Conservation (phyloP, 2,329 filamentous ascomycete species). For the Lasiodiplodia sp. region DNA sequence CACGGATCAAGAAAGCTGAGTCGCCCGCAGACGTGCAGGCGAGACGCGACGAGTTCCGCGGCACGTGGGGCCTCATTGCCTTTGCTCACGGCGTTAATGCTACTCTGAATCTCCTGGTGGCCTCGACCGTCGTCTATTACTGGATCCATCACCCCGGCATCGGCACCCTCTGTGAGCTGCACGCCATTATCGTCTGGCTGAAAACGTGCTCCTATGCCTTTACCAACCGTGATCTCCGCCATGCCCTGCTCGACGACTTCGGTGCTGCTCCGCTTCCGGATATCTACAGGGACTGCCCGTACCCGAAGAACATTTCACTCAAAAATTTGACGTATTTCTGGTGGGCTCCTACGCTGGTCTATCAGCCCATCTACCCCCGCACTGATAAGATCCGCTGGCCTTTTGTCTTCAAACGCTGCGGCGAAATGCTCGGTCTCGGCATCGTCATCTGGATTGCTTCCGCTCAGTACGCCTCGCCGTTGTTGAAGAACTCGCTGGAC, state of each 20-base stretch:
- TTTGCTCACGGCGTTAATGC: constrained; percentile 85
- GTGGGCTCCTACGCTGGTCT: constrained; percentile 96
- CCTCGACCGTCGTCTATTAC: constrained; percentile 87
- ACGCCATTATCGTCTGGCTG: constrained; percentile 94
- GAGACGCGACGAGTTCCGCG: constrained; percentile 68
- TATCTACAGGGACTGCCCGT: constrained; percentile 83
- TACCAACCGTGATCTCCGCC: constrained; percentile 92
- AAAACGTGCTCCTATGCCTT: constrained; percentile 96
- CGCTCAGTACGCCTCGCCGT: constrained; percentile 91
- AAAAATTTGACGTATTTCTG: constrained; percentile 92
- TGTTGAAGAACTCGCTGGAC: constrained; percentile 86
- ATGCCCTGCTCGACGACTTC: constrained; percentile 77
- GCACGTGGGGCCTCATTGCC: constrained; percentile 81
- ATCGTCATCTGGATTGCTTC: constrained; percentile 95
- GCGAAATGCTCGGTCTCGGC: constrained; percentile 77
- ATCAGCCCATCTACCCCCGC: constrained; percentile 95
- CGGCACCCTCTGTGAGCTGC: constrained; percentile 86
- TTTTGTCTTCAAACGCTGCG: constrained; percentile 83
- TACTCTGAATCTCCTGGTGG: constrained; percentile 78
- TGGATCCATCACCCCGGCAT: constrained; percentile 92
- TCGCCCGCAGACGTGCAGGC: constrained; percentile 62
- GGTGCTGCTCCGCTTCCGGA: constrained; percentile 70
- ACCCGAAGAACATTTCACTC: constrained; percentile 89
- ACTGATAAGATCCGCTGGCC: constrained; percentile 82
- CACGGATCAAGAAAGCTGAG: constrained; percentile 57